Conservation (phyloP, 306 rosid species). For the Quercus variabilis region DNA sequence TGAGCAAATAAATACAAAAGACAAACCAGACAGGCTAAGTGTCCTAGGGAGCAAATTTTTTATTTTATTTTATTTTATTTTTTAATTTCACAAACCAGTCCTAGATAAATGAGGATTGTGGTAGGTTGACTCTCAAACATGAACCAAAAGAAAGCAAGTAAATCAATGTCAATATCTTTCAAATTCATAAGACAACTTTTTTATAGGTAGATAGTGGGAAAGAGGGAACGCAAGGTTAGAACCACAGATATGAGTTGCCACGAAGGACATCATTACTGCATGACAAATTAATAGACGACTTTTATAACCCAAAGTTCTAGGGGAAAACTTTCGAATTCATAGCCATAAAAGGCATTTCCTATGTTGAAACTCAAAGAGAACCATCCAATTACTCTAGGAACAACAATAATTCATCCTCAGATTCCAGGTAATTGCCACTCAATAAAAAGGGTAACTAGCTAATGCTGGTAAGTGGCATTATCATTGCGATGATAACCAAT, state of each 20-base stretch:
- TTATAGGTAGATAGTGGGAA: too few relatives aligned
- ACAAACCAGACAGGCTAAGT: slow-evolving; percentile 4
- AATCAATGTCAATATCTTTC: background rate
- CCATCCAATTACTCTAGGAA: background rate
- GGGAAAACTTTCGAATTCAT: too few relatives aligned
- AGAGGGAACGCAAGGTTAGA: too few relatives aligned
- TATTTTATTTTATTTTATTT: background rate
- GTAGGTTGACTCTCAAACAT: background rate
- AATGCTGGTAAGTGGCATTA: background rate
- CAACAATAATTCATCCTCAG: background rate
- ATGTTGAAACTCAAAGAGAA: background rate
- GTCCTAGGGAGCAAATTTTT: background rate
- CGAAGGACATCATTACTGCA: too few relatives aligned
- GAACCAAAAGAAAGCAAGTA: background rate
- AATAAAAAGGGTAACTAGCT: background rate
- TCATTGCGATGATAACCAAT: background rate
- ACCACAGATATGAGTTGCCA: too few relatives aligned
- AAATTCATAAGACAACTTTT: background rate
- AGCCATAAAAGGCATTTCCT: background rate
- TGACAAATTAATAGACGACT: background rate
- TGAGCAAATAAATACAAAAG: background rate
- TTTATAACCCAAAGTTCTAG: background rate
- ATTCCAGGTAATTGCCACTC: background rate
- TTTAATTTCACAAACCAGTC: background rate
- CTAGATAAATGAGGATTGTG: background rate